Base-by-base conservation (phyloP, 2,329 filamentous ascomycete species). In the Trichoderma pleuroti region DNA sequence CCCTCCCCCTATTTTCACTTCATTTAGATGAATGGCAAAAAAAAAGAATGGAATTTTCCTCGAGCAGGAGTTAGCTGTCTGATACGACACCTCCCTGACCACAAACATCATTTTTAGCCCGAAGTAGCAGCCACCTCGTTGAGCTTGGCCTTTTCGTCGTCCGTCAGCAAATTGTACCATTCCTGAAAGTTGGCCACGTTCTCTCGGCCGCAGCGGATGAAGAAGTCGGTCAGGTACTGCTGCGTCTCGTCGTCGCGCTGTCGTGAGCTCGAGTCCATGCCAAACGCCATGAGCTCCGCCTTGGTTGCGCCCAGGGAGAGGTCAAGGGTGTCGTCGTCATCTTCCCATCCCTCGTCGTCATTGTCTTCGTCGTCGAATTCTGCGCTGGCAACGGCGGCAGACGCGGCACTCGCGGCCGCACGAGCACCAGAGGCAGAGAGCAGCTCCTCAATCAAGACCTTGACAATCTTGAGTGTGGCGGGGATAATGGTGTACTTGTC, bases 361-460 rank as follows among this genome's bases (percentile, higher is more conserved):
- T 92, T 92, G 49, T 91, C 90, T 28, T 91, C 91, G 34, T 89
- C 85, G 12, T 85, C 85, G 56, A 87, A 85, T 34, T 88, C 86
- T 3, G 86, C 71, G n/a, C 87, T 85, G 0, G 88, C 88, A 0
- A 88, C 87, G 0, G 89, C 90, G 0, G 88, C 88, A 2, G 88
- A 87, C 0, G 89, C 91, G 0, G 88, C 87, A 21, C 87, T 88
- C 1, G 90, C 84, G 64, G 89, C 86, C 62, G 83, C 83, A 72
- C 84, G 82, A n/a, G 83, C 82, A 28, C 93, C 93, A 5, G 92
- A 91, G 2, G 94, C 93, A 0, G 93, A 93, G 7, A 92, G 85
- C 4, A 99, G 88, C 82, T 99, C 96, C 78, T 97, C 93, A 60
- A 98, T 91, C 10, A 99, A 88, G 5, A 98, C 91, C 84, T 99